Evolutionary conservation across 345 rosid species (phyloP), one percentile per base, ranked within the genome.

Genomic region (Erucastrum elatum): DNA sequence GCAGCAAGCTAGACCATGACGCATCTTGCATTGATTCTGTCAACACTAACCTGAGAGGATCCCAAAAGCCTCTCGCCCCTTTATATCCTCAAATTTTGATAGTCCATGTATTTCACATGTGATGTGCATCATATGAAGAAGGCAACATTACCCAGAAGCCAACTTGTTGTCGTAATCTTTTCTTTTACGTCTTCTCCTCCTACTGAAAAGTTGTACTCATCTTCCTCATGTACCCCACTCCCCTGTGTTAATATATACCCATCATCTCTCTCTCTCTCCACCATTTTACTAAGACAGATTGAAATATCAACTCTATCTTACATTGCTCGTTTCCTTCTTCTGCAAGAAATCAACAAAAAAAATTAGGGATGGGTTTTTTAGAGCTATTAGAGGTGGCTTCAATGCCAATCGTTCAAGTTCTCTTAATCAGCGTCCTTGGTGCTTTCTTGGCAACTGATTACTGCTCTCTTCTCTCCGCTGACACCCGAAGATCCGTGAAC

Each of bases 361-460:
- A n/a, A 8, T n/a, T n/a, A 58, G 77, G 74, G 68, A 94, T 95
- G 99, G 97, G 98, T 53, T 95, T 93, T 86, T 93, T 88, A 90
- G 82, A 94, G 39, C 81, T 95, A 71, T 84, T 95, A 60, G 91
- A 89, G 81, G 96, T 90, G 90, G 90, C 99, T 46, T 85, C 94
- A 3, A 85, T 91, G 96, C 99, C 99, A 68, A 80, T 88, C 46
- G 56, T 95, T 17, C 94, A 93, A 80, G 94, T 95, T 66, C 87
- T 95, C 5, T 26, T 93, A 10, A 87, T 93, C 37, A 87, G 96
- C 64, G 30, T 82, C 37, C 78, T 95, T 77, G 99, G 99, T 75
- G 98, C 97, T 84, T 82, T 91, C 82, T 66, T 95, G 90, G 91
- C 98, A 2, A 87, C 97, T 4, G 87, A 85, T 26, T 86, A 83